phyloP scores from a whole-genome alignment of 2,329 filamentous ascomycete genomes.

The Venturia asperata region DNA sequence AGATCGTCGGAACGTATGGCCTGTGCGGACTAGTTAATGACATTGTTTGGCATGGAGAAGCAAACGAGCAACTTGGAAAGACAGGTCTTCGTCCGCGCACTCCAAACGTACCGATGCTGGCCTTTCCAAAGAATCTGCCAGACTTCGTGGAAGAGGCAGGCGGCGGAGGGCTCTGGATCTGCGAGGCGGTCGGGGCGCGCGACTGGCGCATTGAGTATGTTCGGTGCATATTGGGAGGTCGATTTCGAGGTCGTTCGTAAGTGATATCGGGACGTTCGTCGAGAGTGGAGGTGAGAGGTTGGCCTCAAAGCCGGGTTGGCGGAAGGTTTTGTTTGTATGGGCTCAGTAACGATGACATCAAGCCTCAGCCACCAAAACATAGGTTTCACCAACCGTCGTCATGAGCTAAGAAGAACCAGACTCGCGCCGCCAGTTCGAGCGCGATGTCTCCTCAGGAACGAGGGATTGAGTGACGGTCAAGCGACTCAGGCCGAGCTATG shows the following conservation, averaged over 20 bases:
- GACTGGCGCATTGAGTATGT: slow-evolving; percentile 93
- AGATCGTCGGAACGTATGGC: slow-evolving; percentile 65
- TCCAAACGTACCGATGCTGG: slow-evolving; percentile 66
- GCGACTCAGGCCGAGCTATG: too few species aligned
- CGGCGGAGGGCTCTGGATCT: slow-evolving; percentile 85
- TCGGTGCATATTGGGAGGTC: slow-evolving; percentile 15
- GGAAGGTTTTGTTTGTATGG: background rate
- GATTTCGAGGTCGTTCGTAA: background rate
- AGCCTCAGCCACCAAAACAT: slow-evolving; percentile 3
- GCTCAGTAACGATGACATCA: background rate
- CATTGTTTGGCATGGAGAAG: background rate
- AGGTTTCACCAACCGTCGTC: background rate
- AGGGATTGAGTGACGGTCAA: background rate
- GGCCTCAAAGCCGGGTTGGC: background rate
- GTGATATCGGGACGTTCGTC: background rate
- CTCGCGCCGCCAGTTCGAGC: background rate
- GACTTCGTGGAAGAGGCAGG: slow-evolving; percentile 87
- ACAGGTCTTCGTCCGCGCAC: background rate
- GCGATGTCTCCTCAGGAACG: background rate
- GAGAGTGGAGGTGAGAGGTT: background rate
- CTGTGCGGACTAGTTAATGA: slow-evolving; percentile 31
- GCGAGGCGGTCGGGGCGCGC: slow-evolving; percentile 89
- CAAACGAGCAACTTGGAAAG: background rate
- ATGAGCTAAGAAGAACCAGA: slow-evolving; percentile 3
- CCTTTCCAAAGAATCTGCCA: slow-evolving; percentile 78